Percentiles rank a stretch among this genome's conserved stretches.
Conservation (phyloP, 768 basidiomycete species). For the Mycena alexandri region DNA sequence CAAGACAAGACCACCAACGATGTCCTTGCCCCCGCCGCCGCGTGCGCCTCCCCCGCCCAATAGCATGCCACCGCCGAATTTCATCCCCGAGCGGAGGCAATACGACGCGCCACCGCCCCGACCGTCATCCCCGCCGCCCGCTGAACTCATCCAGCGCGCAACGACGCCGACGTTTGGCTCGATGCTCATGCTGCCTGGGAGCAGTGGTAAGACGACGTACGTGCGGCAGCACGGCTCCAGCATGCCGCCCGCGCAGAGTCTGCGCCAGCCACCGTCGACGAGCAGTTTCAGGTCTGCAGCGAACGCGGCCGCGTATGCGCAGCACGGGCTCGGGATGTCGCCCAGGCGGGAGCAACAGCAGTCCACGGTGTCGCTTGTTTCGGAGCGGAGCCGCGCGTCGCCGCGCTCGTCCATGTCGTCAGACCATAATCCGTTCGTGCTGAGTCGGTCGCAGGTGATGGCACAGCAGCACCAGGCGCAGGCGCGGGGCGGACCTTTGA, state of each 20-base stretch:
- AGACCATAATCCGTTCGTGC: conserved; percentile 67
- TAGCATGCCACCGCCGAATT: conserved; percentile 81
- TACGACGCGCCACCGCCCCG: conserved; percentile 82
- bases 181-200: conserved; percentile 67
- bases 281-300: conserved; percentile 87
- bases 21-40: conserved; percentile 86
- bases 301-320: conserved; percentile 67
- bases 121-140: conserved; percentile 92
- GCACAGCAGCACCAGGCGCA: conserved; percentile 49
- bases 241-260: conserved; percentile 71
- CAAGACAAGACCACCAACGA: conserved; percentile 87
- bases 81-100: conserved; percentile 76
- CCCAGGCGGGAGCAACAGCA: conserved; percentile 66
- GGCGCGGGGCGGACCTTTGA: conserved; percentile 52
- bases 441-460: conserved; percentile 36
- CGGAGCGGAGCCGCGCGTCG: conserved; percentile 76
- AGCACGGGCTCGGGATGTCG: conserved; percentile 58
- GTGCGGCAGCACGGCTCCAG: conserved; percentile 79
- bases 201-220: conserved; percentile 52
- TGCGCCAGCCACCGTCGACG: conserved; percentile 82
- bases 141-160: conserved; percentile 92
- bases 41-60: conserved; percentile 77
- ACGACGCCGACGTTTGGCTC: conserved; percentile 86
- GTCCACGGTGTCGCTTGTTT: conserved; percentile 78
- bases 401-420: conserved; percentile 89